Percentiles rank a stretch among this genome's conserved stretches.
phyloP scores from a whole-genome alignment of 1,284 basidiomycete species.

The Blastosporella zonata region DNA sequence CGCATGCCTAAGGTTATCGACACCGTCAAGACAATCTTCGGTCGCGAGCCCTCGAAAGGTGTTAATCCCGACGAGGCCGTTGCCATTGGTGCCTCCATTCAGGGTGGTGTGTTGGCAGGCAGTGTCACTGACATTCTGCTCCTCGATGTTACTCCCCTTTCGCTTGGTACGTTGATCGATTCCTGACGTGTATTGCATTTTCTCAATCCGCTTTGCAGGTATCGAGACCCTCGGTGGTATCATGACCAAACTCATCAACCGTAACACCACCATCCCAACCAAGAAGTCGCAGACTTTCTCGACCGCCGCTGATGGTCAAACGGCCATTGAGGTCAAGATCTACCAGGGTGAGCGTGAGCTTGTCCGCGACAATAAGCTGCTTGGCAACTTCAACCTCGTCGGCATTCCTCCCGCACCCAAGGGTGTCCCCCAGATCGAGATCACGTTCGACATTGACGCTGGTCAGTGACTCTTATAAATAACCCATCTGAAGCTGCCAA shows the following conservation, averaged over 20 bases:
- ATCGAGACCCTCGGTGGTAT: conserved; percentile 98
- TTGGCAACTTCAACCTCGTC: conserved; percentile 98
- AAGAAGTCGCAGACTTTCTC: conserved; percentile 99
- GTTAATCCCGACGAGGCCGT: conserved; percentile 98
- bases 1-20: conserved; percentile 96
- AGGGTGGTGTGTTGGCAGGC: conserved; percentile 94
- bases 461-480: conserved; percentile 43
- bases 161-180: conserved; percentile 59
- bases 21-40: conserved; percentile 89
- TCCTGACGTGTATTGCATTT: neutral
- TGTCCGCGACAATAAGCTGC: conserved; percentile 97
- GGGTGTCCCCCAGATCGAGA: conserved; percentile 98
- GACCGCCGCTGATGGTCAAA: conserved; percentile 95
- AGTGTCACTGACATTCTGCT: conserved; percentile 96
- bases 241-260: conserved; percentile 94
- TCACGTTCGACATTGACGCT: conserved; percentile 98
- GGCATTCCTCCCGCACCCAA: conserved; percentile 98
- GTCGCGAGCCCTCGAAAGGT: conserved; percentile 95
- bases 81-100: conserved; percentile 90
- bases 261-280: conserved; percentile 99
- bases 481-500: too few species aligned
- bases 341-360: conserved; percentile 99
- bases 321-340: conserved; percentile 96
- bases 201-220: conserved; percentile 34
- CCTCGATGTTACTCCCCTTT: conserved; percentile 93